Evolutionary conservation across 1,284 basidiomycete genomes (phyloP).

Genomic region (Pseudozyma sp.): DNA sequence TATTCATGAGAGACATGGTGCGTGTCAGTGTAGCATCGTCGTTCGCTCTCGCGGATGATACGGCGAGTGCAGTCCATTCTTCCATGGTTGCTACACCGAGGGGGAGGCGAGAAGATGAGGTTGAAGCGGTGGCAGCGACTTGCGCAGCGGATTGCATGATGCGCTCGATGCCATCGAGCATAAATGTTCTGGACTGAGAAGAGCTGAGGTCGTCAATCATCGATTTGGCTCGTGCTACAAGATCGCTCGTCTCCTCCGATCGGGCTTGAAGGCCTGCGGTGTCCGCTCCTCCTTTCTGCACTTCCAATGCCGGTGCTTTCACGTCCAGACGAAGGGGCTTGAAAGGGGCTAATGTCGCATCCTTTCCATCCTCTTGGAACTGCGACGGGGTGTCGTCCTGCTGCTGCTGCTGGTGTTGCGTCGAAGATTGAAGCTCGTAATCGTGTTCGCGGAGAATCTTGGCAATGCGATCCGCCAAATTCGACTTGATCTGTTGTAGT

Average conservation of each 20-base stretch:
- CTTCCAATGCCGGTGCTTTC: conserved; percentile 1
- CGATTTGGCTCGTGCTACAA: conserved; percentile 24
- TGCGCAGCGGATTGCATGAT: conserved; percentile 15
- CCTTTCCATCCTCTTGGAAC: background rate
- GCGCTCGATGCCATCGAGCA: conserved; percentile 40
- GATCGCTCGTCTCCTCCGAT: background rate
- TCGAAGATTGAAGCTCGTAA: conserved; percentile 21
- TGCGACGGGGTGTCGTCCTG: background rate
- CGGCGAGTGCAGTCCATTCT: conserved; percentile 59
- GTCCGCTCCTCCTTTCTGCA: background rate
- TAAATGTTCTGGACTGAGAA: conserved; percentile 21
- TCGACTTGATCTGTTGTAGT: conserved; percentile 35
- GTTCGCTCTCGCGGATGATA: conserved; percentile 40
- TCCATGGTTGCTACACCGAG: conserved; percentile 41
- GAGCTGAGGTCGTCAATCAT: conserved; percentile 37
- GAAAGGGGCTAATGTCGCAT: conserved; percentile 5
- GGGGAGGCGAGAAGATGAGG: conserved; percentile 10
- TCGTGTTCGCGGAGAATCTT: conserved; percentile 29
- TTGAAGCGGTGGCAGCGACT: background rate
- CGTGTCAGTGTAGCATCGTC: conserved; percentile 29
- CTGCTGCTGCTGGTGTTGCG: background rate
- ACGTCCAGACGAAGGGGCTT: conserved; percentile 17
- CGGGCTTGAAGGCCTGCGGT: too few species aligned
- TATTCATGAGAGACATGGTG: conserved; percentile 42
- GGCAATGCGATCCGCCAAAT: conserved; percentile 36